Base-by-base conservation (phyloP, 768 basidiomycete genomes). In the Serpula lacrymans region DNA sequence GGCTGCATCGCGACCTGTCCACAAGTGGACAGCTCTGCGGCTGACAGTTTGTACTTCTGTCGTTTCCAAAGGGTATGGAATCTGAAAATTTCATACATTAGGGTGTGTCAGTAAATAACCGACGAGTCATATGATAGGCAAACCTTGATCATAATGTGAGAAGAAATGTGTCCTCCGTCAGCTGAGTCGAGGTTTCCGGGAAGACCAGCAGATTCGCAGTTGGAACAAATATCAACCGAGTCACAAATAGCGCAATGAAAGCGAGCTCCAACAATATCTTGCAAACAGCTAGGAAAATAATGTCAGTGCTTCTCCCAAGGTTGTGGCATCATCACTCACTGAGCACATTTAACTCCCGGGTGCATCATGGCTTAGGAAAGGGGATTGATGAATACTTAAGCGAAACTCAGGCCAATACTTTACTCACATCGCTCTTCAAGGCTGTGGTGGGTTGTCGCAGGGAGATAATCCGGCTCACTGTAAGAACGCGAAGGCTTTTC, bases 121-220 rank as follows among this genome's bases (percentile, higher is more conserved):
- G 9, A 9, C 27, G 27, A n/a, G n/a, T 29, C 14, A 29, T 14
- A 9, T 29, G 27, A 29, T 29, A 29, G 14, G 31, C 31, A 8
- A 18, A 88, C 92, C 80, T 97, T 97, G 63, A 97, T 88, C 75
- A 95, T 78, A 49, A 95, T 92, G 55, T 97, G 93, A 2, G 87
- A 84, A 12, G 86, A 88, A 39, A 75, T 73, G 49, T 91, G 89
- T 0, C 86, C 88, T 4, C 80, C 84, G 28, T 88, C 84, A 1
- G 76, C 70, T 1, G 84, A 80, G 45, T 89, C 83, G 8, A 90
- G 63, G 43, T 88, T 89, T 5, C 88, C 88, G 2, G 89, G 88
- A 24, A 92, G 70, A 21, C 89, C 89, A 20, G 84, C 88, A 9
- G 85, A 83, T 58, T 92, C 89, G 57, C 89, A 92, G 49, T 89